A percentile compares a stretch with the other conserved stretches of the same genome.
phyloP scores from a whole-genome alignment of 1,139 yeast species.

The Pichia sp. region DNA sequence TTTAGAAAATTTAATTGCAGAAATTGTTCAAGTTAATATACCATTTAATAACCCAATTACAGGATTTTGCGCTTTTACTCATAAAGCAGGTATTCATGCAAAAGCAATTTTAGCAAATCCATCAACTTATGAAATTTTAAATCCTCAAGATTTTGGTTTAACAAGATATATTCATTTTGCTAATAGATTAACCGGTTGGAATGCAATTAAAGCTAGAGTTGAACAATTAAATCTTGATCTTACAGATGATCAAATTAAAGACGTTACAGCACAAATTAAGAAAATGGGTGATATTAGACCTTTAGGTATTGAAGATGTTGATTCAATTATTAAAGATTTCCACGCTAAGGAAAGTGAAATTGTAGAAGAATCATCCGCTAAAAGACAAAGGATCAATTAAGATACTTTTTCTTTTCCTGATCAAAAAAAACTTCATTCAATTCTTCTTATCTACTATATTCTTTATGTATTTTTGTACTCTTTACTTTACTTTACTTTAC shows the following conservation, averaged over 20 bases:
- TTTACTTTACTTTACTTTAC: no score
- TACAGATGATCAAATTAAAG: slow-evolving; percentile 52
- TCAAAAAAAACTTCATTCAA: no score
- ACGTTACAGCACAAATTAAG: slow-evolving; percentile 48
- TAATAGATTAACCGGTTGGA: slow-evolving; percentile 55
- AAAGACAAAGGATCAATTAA: slow-evolving; percentile 23
- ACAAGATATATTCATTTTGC: slow-evolving; percentile 55
- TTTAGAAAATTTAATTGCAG: slow-evolving; percentile 52
- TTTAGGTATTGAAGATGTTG: slow-evolving; percentile 47
- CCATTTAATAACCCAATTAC: slow-evolving; percentile 59
- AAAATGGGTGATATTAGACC: slow-evolving; percentile 57
- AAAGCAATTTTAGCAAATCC: slow-evolving; percentile 57
- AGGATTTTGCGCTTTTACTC: slow-evolving; percentile 59
- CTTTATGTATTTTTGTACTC: not conserved
- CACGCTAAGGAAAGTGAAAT: slow-evolving; percentile 42
- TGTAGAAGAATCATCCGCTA: slow-evolving; percentile 17
- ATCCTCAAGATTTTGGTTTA: slow-evolving; percentile 52
- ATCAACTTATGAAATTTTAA: slow-evolving; percentile 51
- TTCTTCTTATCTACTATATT: no score
- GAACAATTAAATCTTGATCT: slow-evolving; percentile 56
- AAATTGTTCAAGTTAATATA: slow-evolving; percentile 50
- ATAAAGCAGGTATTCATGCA: slow-evolving; percentile 58
- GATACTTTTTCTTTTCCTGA: no score
- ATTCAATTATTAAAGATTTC: slow-evolving; percentile 38
- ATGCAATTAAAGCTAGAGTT: slow-evolving; percentile 59